Percentiles rank a stretch among this genome's conserved stretches.
These are phyloP conservation scores for Rhododendron ferrugineum DNA, from an alignment of 148 eudicot species.

Conservation along the genomic window DNA sequence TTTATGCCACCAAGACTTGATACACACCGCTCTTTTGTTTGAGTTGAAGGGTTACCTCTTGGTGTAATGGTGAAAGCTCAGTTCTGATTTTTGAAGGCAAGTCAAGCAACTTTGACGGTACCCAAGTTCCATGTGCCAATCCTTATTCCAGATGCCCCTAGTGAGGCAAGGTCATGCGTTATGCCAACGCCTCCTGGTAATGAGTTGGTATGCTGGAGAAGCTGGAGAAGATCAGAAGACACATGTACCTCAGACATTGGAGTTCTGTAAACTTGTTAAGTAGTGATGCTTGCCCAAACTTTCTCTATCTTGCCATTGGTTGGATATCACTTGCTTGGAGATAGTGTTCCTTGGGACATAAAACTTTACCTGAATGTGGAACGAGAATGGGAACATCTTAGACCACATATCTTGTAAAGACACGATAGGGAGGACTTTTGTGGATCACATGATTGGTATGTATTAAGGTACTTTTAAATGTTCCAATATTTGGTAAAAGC, in stretches of 20 bases:
- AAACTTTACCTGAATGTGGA: too few relatives aligned
- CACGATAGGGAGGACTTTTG: too few relatives aligned
- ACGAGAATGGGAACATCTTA: too few relatives aligned
- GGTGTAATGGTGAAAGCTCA: background rate
- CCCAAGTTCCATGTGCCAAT: background rate
- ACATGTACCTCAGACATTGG: background rate
- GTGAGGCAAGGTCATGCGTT: background rate
- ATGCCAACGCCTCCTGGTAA: background rate
- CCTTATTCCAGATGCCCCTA: background rate
- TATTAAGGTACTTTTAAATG: too few relatives aligned
- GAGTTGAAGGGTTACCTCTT: background rate
- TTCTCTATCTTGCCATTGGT: too few relatives aligned
- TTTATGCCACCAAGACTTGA: background rate
- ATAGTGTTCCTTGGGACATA: too few relatives aligned
- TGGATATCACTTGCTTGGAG: too few relatives aligned
- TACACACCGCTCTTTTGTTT: background rate
- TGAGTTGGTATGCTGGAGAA: background rate
- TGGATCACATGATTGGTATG: too few relatives aligned
- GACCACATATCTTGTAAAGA: too few relatives aligned
- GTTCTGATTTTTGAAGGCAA: background rate
- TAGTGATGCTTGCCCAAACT: background rate
- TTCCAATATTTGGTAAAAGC: too few relatives aligned
- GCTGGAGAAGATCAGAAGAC: background rate
- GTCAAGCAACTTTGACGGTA: background rate
- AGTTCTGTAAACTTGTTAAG: background rate